phyloP scores from a whole-genome alignment of 208 protist genomes.

The Crithidia bombi region DNA sequence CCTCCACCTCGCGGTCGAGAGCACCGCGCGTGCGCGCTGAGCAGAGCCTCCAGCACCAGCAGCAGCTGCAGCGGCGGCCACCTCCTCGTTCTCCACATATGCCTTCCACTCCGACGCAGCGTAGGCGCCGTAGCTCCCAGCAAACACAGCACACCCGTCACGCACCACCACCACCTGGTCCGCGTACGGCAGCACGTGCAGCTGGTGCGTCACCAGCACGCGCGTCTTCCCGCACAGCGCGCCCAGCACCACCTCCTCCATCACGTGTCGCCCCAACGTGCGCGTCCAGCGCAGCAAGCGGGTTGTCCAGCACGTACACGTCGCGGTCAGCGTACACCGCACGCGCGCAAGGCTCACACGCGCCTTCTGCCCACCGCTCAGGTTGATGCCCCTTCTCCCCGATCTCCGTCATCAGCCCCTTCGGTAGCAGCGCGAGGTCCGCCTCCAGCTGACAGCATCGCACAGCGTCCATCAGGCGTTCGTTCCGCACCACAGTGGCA shows the following conservation, averaged over 20 bases:
- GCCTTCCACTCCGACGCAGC: conserved; percentile 27
- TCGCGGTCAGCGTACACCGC: conserved; percentile 82
- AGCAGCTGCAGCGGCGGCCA: neutral
- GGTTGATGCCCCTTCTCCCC: conserved; percentile 81
- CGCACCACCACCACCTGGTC: conserved; percentile 79
- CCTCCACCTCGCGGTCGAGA: too few species aligned
- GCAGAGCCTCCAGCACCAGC: too few species aligned
- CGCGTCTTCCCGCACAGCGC: conserved; percentile 77
- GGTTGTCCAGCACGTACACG: conserved; percentile 90
- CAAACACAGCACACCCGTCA: conserved; percentile 58
- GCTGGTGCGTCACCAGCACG: conserved; percentile 93
- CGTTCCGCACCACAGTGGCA: conserved; percentile 58
- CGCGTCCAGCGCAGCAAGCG: conserved; percentile 93
- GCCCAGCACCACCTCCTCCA: conserved; percentile 52
- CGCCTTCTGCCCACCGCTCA: conserved; percentile 87
- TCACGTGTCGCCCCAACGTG: conserved; percentile 70
- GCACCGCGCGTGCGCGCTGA: too few species aligned
- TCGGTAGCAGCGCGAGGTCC: conserved; percentile 85
- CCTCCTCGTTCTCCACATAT: conserved; percentile 32
- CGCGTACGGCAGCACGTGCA: conserved; percentile 74
- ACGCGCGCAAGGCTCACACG: conserved; percentile 76
- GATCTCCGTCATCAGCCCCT: conserved; percentile 86
- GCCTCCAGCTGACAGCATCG: conserved; percentile 62
- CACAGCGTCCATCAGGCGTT: conserved; percentile 55
- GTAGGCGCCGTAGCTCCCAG: conserved; percentile 42